Conservation (phyloP, 352 stramenopile genomes). For the Phytophthora quininea region DNA sequence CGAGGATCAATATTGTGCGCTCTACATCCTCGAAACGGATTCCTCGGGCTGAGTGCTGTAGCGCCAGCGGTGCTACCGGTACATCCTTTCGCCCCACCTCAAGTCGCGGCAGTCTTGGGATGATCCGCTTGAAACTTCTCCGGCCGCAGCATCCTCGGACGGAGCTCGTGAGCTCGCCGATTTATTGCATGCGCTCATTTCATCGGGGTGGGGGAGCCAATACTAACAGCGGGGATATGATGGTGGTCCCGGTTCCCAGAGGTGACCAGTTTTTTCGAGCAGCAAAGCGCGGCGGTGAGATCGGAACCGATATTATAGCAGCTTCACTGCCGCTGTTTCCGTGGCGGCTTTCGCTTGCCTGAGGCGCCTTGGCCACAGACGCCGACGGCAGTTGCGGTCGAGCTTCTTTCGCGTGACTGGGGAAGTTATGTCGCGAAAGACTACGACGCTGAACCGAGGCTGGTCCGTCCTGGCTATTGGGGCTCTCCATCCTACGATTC, state of each 20-base stretch:
- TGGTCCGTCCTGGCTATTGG: background rate
- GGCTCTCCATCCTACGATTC: background rate
- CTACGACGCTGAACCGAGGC: background rate
- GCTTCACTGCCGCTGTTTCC: slow-evolving; percentile 13
- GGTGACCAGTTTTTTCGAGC: too few species aligned
- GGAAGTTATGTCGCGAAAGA: background rate
- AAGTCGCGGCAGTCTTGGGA: too few species aligned
- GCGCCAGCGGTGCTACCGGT: too few species aligned
- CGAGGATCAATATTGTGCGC: too few species aligned
- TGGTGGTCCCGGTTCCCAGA: too few species aligned
- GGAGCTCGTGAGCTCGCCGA: background rate
- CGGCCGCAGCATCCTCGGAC: background rate
- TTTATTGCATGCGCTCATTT: slow-evolving; percentile 17
- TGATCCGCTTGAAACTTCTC: background rate
- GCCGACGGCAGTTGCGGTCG: slow-evolving; percentile 7
- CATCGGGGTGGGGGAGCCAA: background rate
- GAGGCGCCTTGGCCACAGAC: slow-evolving; percentile 13
- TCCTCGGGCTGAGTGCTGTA: too few species aligned
- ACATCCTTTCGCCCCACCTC: too few species aligned
- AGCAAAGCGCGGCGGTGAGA: too few species aligned
- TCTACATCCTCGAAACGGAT: too few species aligned
- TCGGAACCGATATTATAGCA: too few species aligned
- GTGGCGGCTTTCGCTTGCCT: slow-evolving; percentile 10
- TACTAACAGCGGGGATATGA: too few species aligned
- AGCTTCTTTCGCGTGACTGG: slow-evolving; percentile 11